These are phyloP conservation scores for Acer campestre DNA, from an alignment of 345 rosid genomes.

Conservation along the genomic window DNA sequence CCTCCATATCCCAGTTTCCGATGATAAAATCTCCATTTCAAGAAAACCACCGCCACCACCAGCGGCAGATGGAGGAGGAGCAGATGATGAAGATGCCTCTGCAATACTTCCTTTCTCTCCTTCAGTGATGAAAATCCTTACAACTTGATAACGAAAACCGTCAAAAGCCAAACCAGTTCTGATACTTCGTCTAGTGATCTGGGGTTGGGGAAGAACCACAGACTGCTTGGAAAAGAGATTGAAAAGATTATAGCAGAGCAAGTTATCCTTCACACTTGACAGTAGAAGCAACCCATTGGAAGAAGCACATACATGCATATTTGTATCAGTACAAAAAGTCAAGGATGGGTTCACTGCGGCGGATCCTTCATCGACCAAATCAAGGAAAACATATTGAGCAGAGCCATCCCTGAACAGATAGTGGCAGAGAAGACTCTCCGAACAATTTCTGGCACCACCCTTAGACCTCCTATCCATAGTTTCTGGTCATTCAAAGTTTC, in stretches of 20 bases:
- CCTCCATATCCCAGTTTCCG: constrained; percentile 21
- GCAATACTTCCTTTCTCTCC: not conserved
- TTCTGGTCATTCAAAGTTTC: constrained; percentile 9
- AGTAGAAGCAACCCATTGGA: constrained; percentile 30
- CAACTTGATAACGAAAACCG: constrained; percentile 26
- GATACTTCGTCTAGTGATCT: constrained; percentile 25
- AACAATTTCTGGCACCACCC: constrained; percentile 4
- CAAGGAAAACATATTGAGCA: constrained; percentile 22
- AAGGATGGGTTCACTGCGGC: constrained; percentile 4
- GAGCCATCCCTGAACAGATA: constrained; percentile 30
- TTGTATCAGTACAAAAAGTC: constrained; percentile 21
- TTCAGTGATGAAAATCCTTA: constrained; percentile 22
- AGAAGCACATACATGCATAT: constrained; percentile 22
- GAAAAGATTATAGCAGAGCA: constrained; percentile 4
- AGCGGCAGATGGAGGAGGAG: not conserved
- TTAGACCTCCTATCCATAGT: constrained; percentile 13
- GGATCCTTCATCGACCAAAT: constrained; percentile 16
- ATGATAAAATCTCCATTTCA: constrained; percentile 31
- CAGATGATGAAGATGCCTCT: constrained; percentile 1
- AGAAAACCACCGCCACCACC: not conserved
- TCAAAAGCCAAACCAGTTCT: constrained; percentile 27
- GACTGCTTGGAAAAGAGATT: constrained; percentile 20
- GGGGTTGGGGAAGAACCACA: constrained; percentile 27
- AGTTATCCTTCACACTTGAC: constrained; percentile 1
- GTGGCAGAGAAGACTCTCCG: constrained; percentile 26